Conservation (phyloP, 2,329 filamentous ascomycete genomes). For the Alternaria sp. region DNA sequence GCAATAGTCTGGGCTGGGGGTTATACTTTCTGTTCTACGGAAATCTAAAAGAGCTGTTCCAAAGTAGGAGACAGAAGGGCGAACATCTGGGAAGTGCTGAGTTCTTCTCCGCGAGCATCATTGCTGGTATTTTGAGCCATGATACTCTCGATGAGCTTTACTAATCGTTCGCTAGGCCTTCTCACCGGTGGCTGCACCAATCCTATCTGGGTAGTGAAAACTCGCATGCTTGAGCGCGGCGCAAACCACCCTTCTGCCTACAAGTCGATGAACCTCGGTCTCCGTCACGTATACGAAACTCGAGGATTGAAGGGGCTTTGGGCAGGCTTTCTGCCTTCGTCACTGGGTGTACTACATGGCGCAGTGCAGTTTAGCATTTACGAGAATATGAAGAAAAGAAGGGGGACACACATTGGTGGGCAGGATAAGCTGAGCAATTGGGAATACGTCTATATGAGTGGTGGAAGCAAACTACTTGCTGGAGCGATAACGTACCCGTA, state of each 20-base stretch:
- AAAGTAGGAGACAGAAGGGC: conserved; percentile 51
- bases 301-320: conserved; percentile 87
- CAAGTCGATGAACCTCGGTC: conserved; percentile 75
- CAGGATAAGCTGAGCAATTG: conserved; percentile 67
- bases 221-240: conserved; percentile 91
- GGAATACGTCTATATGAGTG: conserved; percentile 83
- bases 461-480: conserved; percentile 83
- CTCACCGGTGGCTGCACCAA: conserved; percentile 86
- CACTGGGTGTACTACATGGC: conserved; percentile 89
- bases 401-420: conserved; percentile 53
- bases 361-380: conserved; percentile 97
- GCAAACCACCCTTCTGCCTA: conserved; percentile 79
- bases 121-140: conserved; percentile 57
- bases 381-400: conserved; percentile 74
- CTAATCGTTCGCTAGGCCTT: conserved; percentile 62
- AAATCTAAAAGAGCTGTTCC: conserved; percentile 65
- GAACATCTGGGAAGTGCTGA: conserved; percentile 68
- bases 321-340: conserved; percentile 80
- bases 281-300: conserved; percentile 68
- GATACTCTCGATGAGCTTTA: conserved; percentile 4
- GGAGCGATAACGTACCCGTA: conserved; percentile 94
- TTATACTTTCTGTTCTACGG: conserved; percentile 85
- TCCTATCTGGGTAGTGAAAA: conserved; percentile 98
- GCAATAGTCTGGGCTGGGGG: conserved; percentile 89
- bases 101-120: conserved; percentile 80